A percentile compares a stretch with the other conserved stretches of the same genome.
These are phyloP conservation scores for Lyophyllum semitale DNA, from an alignment of 768 basidiomycete genomes.

Conservation along the genomic window DNA sequence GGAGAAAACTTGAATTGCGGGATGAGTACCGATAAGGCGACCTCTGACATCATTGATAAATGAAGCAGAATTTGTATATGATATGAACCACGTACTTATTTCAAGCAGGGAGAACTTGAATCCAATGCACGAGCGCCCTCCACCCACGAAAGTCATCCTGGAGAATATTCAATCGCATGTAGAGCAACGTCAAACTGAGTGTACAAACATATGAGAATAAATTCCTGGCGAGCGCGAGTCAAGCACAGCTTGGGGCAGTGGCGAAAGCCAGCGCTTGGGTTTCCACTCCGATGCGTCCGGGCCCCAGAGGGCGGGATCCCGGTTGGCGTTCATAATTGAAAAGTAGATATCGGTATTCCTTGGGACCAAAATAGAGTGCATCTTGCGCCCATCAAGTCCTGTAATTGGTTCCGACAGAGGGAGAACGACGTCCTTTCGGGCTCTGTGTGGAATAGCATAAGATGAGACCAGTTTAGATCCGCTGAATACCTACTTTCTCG, in stretches of 20 bases:
- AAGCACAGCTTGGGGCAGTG: slow-evolving; percentile 25
- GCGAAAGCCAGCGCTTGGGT: slow-evolving; percentile 40
- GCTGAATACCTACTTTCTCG: slow-evolving; percentile 13
- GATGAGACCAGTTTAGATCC: too few relatives aligned
- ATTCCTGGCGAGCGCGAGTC: slow-evolving; percentile 24
- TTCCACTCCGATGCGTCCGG: slow-evolving; percentile 40
- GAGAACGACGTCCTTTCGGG: background rate
- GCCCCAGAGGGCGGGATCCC: slow-evolving; percentile 40
- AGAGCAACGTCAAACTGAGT: background rate
- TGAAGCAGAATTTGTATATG: background rate
- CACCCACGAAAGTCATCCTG: slow-evolving; percentile 38
- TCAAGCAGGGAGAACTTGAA: background rate
- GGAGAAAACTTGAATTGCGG: slow-evolving; percentile 25
- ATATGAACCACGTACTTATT: background rate
- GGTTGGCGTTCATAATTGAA: background rate
- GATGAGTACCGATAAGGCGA: slow-evolving; percentile 19
- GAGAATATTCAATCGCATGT: background rate
- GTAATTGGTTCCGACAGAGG: background rate
- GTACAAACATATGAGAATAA: slow-evolving; percentile 24
- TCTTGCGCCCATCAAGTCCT: slow-evolving; percentile 2
- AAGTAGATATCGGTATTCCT: background rate
- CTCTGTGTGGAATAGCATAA: background rate
- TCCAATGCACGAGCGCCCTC: slow-evolving; percentile 32
- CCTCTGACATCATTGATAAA: background rate
- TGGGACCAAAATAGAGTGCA: background rate